Base-by-base conservation (phyloP, 306 rosid species). In the Gastrolobium bilobum region DNA sequence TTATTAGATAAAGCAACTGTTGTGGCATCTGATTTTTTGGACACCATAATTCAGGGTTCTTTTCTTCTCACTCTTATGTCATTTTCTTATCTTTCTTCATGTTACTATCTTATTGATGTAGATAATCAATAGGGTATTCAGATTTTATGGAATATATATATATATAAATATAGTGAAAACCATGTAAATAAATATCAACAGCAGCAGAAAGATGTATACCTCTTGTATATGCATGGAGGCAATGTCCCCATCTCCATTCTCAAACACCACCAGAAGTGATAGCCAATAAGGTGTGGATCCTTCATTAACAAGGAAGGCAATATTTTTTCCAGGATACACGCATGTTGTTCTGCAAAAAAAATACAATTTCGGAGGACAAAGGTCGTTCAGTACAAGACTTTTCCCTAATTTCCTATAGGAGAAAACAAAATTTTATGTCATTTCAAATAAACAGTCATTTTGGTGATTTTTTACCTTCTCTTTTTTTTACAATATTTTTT, bases 211-310 rank as follows among this genome's bases (percentile, higher is more conserved):
- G 48, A 4, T 48, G 50, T 84, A 1, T 86, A 91, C 99, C 48
- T 86, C 81, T 91, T 74, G 91, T 33, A 94, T 86, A 50, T 91
- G 91, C 97, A 94, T 92, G 57, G 97, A 84, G 56, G 90, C 81
- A 5, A 94, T 71, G 78, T 92, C 99, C 6, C 99, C 99, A 68
- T 94, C 99, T 76, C 90, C 99, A 56, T 87, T 92, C 85, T 88
- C 97, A 81, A 83, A 94, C 62, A 86, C 92, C 2, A 84, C 95
- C 38, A 92, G 68, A 79, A 94, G 89, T n/a, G 99, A 94, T 1
- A 94, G 87, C 90, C 90, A 94, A 68, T 30, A 93, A 3, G 90
- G 87, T 9, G 99, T 89, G 29, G 99, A 94, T 20, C 99, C 99
- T 90, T 94, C 99, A 40, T 92, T 91, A 2, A 94, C 97, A 66